phyloP scores from a whole-genome alignment of 176 grass and related monocot species.

The Aegilops umbellulata region DNA sequence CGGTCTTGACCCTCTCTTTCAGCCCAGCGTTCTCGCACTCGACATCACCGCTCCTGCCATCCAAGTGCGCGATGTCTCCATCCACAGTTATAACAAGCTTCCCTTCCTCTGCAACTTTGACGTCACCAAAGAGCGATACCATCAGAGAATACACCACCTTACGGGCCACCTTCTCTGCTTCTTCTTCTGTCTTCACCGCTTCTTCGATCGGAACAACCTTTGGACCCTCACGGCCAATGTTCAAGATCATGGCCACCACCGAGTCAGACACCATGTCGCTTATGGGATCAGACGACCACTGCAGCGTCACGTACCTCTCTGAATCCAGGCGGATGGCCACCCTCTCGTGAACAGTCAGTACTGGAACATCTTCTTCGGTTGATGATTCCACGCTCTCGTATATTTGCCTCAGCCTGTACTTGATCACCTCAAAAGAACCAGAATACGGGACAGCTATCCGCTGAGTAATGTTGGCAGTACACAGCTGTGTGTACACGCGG shows the following conservation, averaged over 20 bases:
- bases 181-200: conserved; percentile 53
- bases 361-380: conserved; percentile 66
- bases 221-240: conserved; percentile 71
- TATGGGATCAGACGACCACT: conserved; percentile 82
- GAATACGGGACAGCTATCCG: conserved; percentile 72
- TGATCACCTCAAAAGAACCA: conserved; percentile 83
- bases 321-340: conserved; percentile 68
- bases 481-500: conserved; percentile 82
- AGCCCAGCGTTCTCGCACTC: conserved; percentile 57
- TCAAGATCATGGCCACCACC: conserved; percentile 83
- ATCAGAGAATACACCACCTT: conserved; percentile 75
- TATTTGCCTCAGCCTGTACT: conserved; percentile 85
- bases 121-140: conserved; percentile 79
- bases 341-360: conserved; percentile 64
- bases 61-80: conserved; percentile 55
- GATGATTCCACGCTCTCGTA: conserved; percentile 77
- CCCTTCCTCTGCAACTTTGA: conserved; percentile 78
- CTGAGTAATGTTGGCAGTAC: conserved; percentile 82
- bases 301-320: conserved; percentile 78
- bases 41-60: conserved; percentile 73
- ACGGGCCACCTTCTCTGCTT: conserved; percentile 62
- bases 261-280: conserved; percentile 99
- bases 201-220: conserved; percentile 63
- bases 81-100: conserved; percentile 68
- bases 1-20: conserved; percentile 71